phyloP scores from a whole-genome alignment of 73 alveolate genomes.

The Tetrahymena elliotti region DNA sequence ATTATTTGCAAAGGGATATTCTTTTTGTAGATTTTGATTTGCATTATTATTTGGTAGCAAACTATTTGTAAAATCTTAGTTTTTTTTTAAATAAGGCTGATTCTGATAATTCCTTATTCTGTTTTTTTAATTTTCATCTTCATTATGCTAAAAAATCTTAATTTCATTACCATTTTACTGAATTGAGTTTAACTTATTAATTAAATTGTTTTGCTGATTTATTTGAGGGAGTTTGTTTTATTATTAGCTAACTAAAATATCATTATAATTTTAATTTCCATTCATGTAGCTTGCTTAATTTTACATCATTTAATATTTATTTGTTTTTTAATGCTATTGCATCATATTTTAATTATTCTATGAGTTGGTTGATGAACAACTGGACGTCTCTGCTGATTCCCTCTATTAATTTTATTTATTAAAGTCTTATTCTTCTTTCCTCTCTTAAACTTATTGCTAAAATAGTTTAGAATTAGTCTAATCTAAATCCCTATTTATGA shows the following conservation, averaged over 20 bases:
- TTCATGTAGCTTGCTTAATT: neutral
- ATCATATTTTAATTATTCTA: neutral
- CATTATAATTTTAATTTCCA: neutral
- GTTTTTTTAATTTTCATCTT: neutral
- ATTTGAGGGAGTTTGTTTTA: neutral
- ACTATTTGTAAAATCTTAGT: neutral
- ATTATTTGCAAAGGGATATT: neutral
- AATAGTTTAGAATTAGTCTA: neutral
- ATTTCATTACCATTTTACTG: neutral
- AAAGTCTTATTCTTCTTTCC: neutral
- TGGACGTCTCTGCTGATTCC: neutral
- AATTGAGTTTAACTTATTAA: neutral
- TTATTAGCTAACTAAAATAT: neutral
- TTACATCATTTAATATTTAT: neutral
- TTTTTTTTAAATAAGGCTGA: neutral
- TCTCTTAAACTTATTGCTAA: neutral
- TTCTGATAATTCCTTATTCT: neutral
- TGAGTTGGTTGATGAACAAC: neutral
- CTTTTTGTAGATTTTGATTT: neutral
- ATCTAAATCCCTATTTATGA: neutral
- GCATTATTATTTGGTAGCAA: neutral
- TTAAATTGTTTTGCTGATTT: neutral
- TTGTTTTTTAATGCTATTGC: neutral
- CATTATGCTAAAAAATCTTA: neutral
- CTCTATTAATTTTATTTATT: neutral